Percentiles rank a stretch among this genome's conserved stretches.
These are phyloP conservation scores for Poterioochromonas sp. DNA, from an alignment of 352 stramenopile species.

Conservation along the genomic window DNA sequence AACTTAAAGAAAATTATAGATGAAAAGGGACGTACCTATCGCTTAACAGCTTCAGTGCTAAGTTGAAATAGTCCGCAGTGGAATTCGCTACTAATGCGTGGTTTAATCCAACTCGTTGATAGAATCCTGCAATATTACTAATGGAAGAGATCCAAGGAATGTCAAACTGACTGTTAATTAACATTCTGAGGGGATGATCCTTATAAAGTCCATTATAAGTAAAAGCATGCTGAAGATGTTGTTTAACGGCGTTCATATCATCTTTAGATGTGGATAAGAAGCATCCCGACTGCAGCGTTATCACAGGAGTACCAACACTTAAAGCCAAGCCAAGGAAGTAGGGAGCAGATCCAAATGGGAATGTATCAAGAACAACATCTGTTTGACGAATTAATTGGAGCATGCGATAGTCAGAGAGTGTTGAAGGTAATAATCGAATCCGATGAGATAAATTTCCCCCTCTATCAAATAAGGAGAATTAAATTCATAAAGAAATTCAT, in stretches of 20 bases:
- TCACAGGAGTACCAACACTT: slow-evolving; percentile 19
- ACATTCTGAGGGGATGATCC: neutral
- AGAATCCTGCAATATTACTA: neutral
- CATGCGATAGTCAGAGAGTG: neutral
- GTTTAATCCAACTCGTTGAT: neutral
- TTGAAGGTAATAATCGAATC: slow-evolving; percentile 17
- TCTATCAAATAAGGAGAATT: neutral
- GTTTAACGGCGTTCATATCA: slow-evolving; percentile 2
- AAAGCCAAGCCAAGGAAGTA: neutral
- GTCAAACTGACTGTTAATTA: neutral
- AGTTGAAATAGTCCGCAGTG: neutral
- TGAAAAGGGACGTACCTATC: neutral
- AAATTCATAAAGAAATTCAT: neutral
- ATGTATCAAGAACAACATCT: slow-evolving; percentile 27
- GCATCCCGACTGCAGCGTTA: neutral
- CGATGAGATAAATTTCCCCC: slow-evolving; percentile 9
- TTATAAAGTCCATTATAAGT: too few species aligned
- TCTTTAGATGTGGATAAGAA: neutral
- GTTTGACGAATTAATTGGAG: slow-evolving; percentile 3
- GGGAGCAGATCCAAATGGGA: neutral
- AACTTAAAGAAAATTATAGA: neutral
- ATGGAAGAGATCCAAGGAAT: slow-evolving; percentile 9
- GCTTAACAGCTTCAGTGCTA: neutral
- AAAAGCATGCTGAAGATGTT: neutral
- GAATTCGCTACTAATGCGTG: slow-evolving; percentile 16